Conservation (phyloP, 129 eudicot genomes). For the Centrapalus pauciflorus region DNA sequence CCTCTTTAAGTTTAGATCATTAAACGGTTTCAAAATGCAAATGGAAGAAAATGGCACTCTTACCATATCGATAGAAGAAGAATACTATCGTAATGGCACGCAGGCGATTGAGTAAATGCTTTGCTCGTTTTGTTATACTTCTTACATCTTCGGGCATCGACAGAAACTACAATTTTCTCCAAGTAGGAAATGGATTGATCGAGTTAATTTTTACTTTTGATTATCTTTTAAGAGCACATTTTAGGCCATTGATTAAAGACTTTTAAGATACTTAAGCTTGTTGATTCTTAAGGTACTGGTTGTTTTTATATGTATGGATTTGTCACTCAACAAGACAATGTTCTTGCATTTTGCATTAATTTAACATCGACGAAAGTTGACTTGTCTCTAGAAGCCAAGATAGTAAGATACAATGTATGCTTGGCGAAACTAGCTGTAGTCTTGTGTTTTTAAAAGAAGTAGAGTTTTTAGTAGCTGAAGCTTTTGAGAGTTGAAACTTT, state of each 20-base stretch:
- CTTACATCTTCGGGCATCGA: neutral
- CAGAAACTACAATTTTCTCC: slow-evolving; percentile 4
- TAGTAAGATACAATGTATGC: no score
- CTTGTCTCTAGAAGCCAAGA: no score
- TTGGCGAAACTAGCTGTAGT: no score
- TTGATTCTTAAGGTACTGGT: neutral
- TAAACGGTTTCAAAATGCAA: neutral
- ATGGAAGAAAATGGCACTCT: neutral
- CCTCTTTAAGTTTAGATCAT: neutral
- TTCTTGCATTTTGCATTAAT: neutral
- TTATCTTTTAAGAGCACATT: neutral
- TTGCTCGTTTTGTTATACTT: slow-evolving; percentile 2
- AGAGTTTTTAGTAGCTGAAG: no score
- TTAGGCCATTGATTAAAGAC: neutral
- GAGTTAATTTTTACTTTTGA: neutral
- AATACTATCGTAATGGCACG: slow-evolving; percentile 1
- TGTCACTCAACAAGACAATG: neutral
- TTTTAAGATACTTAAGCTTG: no score
- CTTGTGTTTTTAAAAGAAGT: no score
- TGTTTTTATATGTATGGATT: slow-evolving; percentile 9
- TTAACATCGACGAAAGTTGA: no score
- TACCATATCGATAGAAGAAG: no score
- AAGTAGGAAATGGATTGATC: neutral
- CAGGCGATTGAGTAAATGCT: neutral
- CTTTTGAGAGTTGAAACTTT: no score